These are phyloP conservation scores for Akanthomyces muscarius DNA, from an alignment of 2,329 filamentous ascomycete species.

Conservation along the genomic window DNA sequence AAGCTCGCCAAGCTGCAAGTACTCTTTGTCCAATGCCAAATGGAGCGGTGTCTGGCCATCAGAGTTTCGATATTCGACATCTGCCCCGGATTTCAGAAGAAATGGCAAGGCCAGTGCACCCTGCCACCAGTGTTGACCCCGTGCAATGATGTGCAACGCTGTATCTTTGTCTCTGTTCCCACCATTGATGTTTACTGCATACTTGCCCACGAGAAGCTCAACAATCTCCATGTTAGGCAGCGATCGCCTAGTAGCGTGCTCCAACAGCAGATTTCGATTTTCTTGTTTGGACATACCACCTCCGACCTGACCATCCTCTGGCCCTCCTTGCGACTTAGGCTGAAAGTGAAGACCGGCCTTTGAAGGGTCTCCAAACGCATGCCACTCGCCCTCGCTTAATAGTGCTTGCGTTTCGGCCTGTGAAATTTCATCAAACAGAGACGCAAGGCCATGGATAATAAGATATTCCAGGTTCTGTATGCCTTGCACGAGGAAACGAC, in stretches of 20 bases:
- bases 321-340: background rate
- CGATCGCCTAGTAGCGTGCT: background rate
- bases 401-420: constrained; percentile 1
- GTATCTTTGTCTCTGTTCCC: background rate
- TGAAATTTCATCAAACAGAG: background rate
- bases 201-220: constrained; percentile 10
- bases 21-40: constrained; percentile 1
- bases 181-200: constrained; percentile 8
- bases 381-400: constrained; percentile 7
- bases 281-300: background rate
- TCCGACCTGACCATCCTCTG: background rate
- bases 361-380: constrained; percentile 4
- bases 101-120: constrained; percentile 18
- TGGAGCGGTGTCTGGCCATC: constrained; percentile 18
- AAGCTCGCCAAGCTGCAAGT: background rate
- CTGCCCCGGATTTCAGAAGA: constrained; percentile 10
- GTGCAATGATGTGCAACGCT: constrained; percentile 3
- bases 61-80: constrained; percentile 7
- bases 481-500: background rate
- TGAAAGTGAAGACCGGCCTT: constrained; percentile 6
- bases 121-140: constrained; percentile 19
- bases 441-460: background rate
- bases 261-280: background rate
- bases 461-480: constrained; percentile 8
- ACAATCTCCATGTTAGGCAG: constrained; percentile 13